These are phyloP conservation scores for Debaryomyces sp. DNA, from an alignment of 1,139 yeast genomes.

Conservation along the genomic window DNA sequence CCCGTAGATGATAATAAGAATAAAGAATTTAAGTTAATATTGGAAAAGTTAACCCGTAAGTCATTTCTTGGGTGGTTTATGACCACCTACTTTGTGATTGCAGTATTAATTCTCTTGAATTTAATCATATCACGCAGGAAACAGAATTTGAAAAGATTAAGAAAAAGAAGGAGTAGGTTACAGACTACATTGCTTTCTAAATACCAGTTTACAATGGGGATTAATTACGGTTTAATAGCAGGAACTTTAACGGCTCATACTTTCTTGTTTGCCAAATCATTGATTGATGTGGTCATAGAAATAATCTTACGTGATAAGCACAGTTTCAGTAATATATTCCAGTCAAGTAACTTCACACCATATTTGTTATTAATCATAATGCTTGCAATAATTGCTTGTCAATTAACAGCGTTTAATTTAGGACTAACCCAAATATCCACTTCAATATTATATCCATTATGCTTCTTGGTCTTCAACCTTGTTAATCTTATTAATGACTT, in stretches of 20 bases:
- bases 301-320: slow-evolving; percentile 41
- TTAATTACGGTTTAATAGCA: slow-evolving; percentile 67
- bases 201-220: slow-evolving; percentile 48
- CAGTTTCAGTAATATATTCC: slow-evolving; percentile 21
- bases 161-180: slow-evolving; percentile 14
- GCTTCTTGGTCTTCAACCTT: slow-evolving; percentile 81
- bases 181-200: slow-evolving; percentile 18
- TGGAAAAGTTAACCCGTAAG: slow-evolving; percentile 27
- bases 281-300: slow-evolving; percentile 66
- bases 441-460: slow-evolving; percentile 78
- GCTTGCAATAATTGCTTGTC: slow-evolving; percentile 70
- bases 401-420: slow-evolving; percentile 71
- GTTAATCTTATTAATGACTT: slow-evolving; percentile 75
- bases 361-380: slow-evolving; percentile 61
- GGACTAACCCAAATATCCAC: slow-evolving; percentile 77
- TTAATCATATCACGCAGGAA: slow-evolving; percentile 16
- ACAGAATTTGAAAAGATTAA: slow-evolving; percentile 5
- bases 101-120: slow-evolving; percentile 27
- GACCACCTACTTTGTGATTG: slow-evolving; percentile 35
- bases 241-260: slow-evolving; percentile 89
- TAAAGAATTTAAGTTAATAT: slow-evolving; percentile 29
- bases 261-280: slow-evolving; percentile 78
- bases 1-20: slow-evolving; percentile 25
- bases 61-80: slow-evolving; percentile 43
- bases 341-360: slow-evolving; percentile 30